Evolutionary conservation across 192 early-diverging fungal genomes (phyloP).

Genomic region (Coemansia sp.): DNA sequence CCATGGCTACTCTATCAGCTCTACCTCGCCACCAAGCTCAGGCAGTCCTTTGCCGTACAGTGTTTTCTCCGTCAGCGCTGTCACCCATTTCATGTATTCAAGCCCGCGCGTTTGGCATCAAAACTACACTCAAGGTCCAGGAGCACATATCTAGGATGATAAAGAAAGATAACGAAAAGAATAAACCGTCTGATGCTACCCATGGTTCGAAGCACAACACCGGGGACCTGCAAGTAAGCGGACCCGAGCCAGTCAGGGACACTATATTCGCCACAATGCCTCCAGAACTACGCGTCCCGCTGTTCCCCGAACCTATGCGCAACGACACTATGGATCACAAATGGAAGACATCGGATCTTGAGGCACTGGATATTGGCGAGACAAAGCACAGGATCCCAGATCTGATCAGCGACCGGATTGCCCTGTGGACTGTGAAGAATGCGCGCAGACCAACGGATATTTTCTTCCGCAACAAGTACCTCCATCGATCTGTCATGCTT

Average conservation of each 20-base stretch:
- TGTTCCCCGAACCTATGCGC: conserved; percentile 60
- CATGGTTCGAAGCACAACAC: neutral
- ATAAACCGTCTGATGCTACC: neutral
- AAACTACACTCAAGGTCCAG: conserved; percentile 47
- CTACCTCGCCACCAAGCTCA: conserved; percentile 7
- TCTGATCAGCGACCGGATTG: conserved; percentile 61
- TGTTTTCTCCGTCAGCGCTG: neutral
- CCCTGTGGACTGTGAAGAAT: conserved; percentile 63
- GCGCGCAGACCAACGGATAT: conserved; percentile 66
- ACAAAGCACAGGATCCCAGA: conserved; percentile 64
- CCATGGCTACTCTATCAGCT: neutral
- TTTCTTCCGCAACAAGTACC: conserved; percentile 74
- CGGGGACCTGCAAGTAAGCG: conserved; percentile 22
- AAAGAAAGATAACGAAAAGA: conserved; percentile 12
- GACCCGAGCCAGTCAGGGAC: conserved; percentile 26
- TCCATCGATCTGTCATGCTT: conserved; percentile 77
- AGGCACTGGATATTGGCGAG: conserved; percentile 61
- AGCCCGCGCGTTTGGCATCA: conserved; percentile 44
- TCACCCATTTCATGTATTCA: conserved; percentile 13
- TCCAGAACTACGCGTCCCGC: conserved; percentile 37
- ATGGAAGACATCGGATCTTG: conserved; percentile 60
- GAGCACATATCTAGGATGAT: conserved; percentile 41
- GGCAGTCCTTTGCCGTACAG: conserved; percentile 11
- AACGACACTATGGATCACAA: conserved; percentile 58
- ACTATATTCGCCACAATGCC: conserved; percentile 40